These are phyloP conservation scores for Hura crepitans DNA, from an alignment of 441 rosid species.

Conservation along the genomic window DNA sequence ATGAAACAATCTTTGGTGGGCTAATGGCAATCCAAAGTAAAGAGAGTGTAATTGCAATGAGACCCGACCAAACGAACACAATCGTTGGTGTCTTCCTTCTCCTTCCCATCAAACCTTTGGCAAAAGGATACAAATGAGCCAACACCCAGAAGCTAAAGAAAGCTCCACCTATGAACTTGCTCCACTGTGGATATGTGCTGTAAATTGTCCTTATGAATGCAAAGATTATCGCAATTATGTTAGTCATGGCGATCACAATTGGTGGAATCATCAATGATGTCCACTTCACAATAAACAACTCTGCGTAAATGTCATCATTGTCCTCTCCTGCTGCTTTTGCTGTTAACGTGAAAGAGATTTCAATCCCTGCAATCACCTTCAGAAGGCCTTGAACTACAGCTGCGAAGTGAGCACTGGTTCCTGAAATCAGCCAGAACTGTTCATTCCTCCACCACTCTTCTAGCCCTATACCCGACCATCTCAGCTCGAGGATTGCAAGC, in stretches of 20 bases:
- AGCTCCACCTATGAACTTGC: slow-evolving; percentile 79
- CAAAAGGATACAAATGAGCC: slow-evolving; percentile 86
- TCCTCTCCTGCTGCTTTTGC: slow-evolving; percentile 70
- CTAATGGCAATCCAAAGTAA: slow-evolving; percentile 66
- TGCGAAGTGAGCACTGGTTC: slow-evolving; percentile 74
- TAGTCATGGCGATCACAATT: slow-evolving; percentile 76
- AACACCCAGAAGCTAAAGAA: slow-evolving; percentile 90
- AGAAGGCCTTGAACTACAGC: slow-evolving; percentile 76
- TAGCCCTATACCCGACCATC: slow-evolving; percentile 69
- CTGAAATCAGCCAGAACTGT: slow-evolving; percentile 80
- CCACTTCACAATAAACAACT: slow-evolving; percentile 75
- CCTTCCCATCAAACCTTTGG: slow-evolving; percentile 88
- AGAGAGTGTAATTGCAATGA: slow-evolving; percentile 75
- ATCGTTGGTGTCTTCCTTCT: slow-evolving; percentile 83
- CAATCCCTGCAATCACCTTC: slow-evolving; percentile 82
- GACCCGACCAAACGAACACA: slow-evolving; percentile 84
- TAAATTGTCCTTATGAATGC: slow-evolving; percentile 66
- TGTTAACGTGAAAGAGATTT: slow-evolving; percentile 82
- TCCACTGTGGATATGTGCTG: slow-evolving; percentile 66
- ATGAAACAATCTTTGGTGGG: slow-evolving; percentile 35
- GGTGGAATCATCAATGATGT: slow-evolving; percentile 78
- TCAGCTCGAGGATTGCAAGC: slow-evolving; percentile 69
- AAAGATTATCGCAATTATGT: slow-evolving; percentile 59
- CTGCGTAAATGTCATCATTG: slow-evolving; percentile 68
- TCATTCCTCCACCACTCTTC: slow-evolving; percentile 98